Percentiles rank a stretch among this genome's conserved stretches.
phyloP scores from a whole-genome alignment of 805 yeast genomes.

The Starmerella floris region DNA sequence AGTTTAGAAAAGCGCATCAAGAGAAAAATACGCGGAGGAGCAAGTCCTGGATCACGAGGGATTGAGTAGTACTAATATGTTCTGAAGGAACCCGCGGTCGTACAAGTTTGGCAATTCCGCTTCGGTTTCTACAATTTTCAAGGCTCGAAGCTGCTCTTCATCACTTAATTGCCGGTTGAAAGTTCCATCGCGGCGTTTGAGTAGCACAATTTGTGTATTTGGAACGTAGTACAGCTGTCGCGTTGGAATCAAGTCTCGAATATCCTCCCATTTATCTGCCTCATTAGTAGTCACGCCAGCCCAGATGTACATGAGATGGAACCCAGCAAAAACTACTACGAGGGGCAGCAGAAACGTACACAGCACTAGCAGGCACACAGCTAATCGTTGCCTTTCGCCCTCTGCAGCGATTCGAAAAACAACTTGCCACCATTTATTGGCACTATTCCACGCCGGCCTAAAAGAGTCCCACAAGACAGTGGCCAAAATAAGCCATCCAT shows the following conservation, averaged over 20 bases:
- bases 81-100: conserved; percentile 27
- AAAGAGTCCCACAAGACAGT: conserved; percentile 8
- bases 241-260: conserved; percentile 39
- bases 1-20: too few species aligned
- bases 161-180: conserved; percentile 24
- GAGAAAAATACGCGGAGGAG: too few species aligned
- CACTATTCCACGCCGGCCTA: conserved; percentile 2
- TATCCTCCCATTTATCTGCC: conserved; percentile 53
- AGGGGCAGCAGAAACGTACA: conserved; percentile 35
- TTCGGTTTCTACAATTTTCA: conserved; percentile 20
- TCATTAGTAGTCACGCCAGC: conserved; percentile 70
- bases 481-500: conserved; percentile 32
- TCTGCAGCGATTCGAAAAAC: background rate
- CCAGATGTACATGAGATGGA: conserved; percentile 40
- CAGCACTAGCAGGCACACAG: conserved; percentile 32
- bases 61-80: conserved; percentile 12
- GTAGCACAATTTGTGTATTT: conserved; percentile 21
- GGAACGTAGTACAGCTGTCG: conserved; percentile 29
- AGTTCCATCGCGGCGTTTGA: conserved; percentile 18
- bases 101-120: conserved; percentile 30
- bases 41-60: too few species aligned
- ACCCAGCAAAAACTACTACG: conserved; percentile 32
- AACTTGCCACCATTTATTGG: conserved; percentile 7
- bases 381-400: conserved; percentile 18
- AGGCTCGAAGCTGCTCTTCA: conserved; percentile 18